Conservation (phyloP, 2,329 filamentous ascomycete genomes). For the Penicillium sp. region DNA sequence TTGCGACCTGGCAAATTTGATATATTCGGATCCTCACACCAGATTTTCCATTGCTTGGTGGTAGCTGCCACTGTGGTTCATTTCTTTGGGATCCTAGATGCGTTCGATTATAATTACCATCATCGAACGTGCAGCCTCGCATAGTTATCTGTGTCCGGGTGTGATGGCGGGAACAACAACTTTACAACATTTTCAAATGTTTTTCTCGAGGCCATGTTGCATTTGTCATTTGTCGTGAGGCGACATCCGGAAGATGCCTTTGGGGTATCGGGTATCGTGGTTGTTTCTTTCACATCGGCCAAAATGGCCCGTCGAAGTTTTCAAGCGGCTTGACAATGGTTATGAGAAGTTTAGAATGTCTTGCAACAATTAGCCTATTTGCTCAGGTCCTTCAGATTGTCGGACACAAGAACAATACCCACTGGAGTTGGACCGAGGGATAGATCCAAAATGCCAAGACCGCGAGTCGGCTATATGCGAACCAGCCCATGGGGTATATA, state of each 20-base stretch:
- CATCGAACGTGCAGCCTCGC: neutral
- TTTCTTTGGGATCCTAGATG: neutral
- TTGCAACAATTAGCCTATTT: neutral
- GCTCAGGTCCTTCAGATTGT: neutral
- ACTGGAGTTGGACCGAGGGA: neutral
- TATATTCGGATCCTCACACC: constrained; percentile 37
- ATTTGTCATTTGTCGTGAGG: neutral
- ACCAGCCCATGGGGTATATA: neutral
- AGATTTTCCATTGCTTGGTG: constrained; percentile 38
- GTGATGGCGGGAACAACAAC: neutral
- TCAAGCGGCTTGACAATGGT: neutral
- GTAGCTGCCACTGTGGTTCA: constrained; percentile 10
- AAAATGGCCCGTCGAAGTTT: neutral
- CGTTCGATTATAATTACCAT: neutral
- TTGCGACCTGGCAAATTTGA: constrained; percentile 35
- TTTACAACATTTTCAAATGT: neutral
- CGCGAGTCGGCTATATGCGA: constrained; percentile 17
- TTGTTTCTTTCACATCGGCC: neutral
- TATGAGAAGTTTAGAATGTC: neutral
- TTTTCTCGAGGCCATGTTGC: no score
- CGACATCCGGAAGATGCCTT: neutral
- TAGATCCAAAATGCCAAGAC: constrained; percentile 21
- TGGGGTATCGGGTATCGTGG: neutral
- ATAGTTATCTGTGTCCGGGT: neutral
- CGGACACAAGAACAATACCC: neutral